Evolutionary conservation across 768 basidiomycete genomes (phyloP).

Genomic region (Lactarius hatsudake): DNA sequence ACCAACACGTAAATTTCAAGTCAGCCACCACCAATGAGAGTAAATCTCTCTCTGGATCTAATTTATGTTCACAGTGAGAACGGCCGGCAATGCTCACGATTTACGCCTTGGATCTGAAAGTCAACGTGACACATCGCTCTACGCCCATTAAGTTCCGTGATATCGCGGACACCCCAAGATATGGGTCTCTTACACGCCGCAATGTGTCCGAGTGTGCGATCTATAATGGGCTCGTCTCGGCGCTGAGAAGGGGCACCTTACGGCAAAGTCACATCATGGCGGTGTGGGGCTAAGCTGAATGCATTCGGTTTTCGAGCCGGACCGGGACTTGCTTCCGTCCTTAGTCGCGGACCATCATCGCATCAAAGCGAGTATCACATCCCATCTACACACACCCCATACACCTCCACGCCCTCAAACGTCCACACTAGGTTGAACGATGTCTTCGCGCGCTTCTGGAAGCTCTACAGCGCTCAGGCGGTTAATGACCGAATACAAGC

Average conservation of each 20-base stretch:
- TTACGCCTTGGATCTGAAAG: background rate
- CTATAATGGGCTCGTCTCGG: background rate
- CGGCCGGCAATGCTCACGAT: background rate
- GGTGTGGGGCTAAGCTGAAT: no score
- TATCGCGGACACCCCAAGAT: background rate
- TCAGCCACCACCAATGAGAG: no score
- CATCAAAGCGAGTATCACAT: background rate
- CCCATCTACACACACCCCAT: background rate
- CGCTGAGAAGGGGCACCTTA: no score
- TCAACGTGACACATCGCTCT: background rate
- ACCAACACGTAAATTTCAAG: no score
- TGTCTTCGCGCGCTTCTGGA: conserved; percentile 53
- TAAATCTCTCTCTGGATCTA: no score
- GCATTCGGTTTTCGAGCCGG: conserved; percentile 6
- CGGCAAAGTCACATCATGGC: no score
- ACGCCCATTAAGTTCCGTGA: background rate
- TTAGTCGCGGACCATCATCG: background rate
- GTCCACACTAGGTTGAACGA: conserved; percentile 27
- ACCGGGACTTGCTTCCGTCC: background rate
- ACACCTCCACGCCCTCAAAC: background rate
- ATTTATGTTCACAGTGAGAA: no score
- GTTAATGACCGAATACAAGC: conserved; percentile 92
- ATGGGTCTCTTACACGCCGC: background rate
- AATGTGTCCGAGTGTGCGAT: background rate
- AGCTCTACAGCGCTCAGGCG: conserved; percentile 76